phyloP scores from a whole-genome alignment of 2,329 filamentous ascomycete genomes.

The Ophiostoma triangulosporum region DNA sequence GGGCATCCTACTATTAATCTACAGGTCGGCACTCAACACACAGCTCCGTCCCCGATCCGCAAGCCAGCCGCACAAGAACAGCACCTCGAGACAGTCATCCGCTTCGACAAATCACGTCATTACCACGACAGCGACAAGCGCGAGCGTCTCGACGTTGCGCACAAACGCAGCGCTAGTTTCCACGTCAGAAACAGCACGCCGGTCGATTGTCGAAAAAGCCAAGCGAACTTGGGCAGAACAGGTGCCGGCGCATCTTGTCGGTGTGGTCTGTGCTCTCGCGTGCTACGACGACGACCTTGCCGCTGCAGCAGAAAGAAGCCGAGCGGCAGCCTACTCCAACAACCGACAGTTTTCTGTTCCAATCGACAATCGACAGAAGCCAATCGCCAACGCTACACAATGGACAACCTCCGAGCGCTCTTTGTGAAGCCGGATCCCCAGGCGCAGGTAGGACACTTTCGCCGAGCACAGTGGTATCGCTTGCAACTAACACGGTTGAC shows the following conservation, averaged over 20 bases:
- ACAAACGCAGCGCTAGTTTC: no score
- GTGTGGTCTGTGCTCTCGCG: background rate
- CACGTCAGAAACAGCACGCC: no score
- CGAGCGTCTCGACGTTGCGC: background rate
- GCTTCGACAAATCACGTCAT: background rate
- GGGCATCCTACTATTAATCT: background rate
- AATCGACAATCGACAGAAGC: no score
- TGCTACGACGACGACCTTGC: background rate
- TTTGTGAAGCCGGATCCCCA: slow-evolving; percentile 90
- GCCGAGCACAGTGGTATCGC: no score
- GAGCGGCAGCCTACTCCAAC: no score
- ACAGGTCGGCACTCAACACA: background rate
- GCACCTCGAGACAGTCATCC: background rate
- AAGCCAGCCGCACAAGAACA: background rate
- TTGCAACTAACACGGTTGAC: background rate
- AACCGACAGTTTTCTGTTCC: no score
- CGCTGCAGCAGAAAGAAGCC: background rate
- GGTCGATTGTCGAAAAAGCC: background rate
- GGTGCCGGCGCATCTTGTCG: background rate
- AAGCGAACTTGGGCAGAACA: background rate
- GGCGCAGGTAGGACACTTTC: slow-evolving; percentile 57
- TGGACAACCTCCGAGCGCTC: slow-evolving; percentile 78
- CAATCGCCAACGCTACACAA: slow-evolving; percentile 27
- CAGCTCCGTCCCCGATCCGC: background rate
- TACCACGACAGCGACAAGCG: background rate